Conservation (phyloP, 2,329 filamentous ascomycete species). For the Aureobasidium sp. region DNA sequence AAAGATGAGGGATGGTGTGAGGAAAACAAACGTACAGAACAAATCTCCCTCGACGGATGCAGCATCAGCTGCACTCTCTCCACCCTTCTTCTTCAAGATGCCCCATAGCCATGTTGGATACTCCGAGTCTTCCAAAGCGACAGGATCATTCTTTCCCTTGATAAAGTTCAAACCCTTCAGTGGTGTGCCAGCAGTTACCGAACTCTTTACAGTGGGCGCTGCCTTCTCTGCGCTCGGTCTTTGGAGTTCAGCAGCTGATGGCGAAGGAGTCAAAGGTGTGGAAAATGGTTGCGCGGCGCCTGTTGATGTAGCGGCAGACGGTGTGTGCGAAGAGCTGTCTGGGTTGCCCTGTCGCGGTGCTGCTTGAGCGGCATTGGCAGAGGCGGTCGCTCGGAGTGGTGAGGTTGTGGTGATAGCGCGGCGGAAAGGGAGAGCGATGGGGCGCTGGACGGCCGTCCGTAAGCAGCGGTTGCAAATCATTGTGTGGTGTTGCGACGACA, state of each 20-base stretch:
- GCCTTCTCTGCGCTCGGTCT: conserved; percentile 21
- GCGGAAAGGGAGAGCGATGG: background rate
- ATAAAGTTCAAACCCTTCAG: conserved; percentile 69
- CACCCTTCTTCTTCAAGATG: conserved; percentile 51
- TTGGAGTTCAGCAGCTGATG: conserved; percentile 20
- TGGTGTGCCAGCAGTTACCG: conserved; percentile 58
- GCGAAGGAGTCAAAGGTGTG: conserved; percentile 27
- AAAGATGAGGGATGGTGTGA: background rate
- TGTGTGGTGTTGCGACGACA: conserved; percentile 9
- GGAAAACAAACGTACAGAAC: conserved; percentile 58
- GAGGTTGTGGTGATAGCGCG: conserved; percentile 8
- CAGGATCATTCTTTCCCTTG: conserved; percentile 63
- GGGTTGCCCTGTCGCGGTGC: conserved; percentile 19
- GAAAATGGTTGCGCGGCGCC: conserved; percentile 38
- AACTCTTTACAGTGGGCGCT: conserved; percentile 26
- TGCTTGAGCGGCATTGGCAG: conserved; percentile 13
- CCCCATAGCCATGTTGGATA: conserved; percentile 78
- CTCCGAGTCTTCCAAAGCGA: conserved; percentile 63
- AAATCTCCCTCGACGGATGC: conserved; percentile 56
- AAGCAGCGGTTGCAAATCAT: conserved; percentile 34
- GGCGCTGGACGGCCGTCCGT: conserved; percentile 23
- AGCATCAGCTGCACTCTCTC: conserved; percentile 36
- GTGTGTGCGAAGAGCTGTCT: conserved; percentile 10
- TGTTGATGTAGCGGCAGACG: conserved; percentile 34
- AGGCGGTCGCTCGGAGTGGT: conserved; percentile 8